Evolutionary conservation across 1,284 basidiomycete genomes (phyloP).

Genomic region (Leccinum variabile): DNA sequence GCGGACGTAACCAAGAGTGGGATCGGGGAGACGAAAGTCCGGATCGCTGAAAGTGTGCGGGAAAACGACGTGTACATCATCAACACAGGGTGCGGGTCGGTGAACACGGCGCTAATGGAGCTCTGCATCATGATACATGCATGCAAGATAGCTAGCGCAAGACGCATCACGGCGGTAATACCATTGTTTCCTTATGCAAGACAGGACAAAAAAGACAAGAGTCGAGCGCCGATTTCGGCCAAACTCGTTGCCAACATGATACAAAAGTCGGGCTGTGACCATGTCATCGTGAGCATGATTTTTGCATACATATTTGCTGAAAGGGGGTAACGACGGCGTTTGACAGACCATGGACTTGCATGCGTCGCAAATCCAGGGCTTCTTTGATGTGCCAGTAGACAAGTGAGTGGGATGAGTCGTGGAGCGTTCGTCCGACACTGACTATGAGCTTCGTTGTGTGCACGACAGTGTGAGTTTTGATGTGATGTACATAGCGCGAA

Average conservation of each 20-base stretch:
- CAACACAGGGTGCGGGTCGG: conserved; percentile 87
- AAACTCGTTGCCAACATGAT: conserved; percentile 99
- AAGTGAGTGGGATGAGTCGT: conserved; percentile 67
- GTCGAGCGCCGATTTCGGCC: conserved; percentile 96
- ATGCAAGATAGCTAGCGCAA: conserved; percentile 96
- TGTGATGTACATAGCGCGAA: conserved; percentile 15
- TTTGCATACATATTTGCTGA: background rate
- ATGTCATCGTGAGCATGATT: conserved; percentile 83
- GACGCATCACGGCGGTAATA: conserved; percentile 94
- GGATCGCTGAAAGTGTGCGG: conserved; percentile 92
- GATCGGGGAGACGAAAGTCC: conserved; percentile 90
- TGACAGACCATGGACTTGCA: conserved; percentile 95
- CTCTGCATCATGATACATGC: conserved; percentile 99
- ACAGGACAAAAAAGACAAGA: conserved; percentile 99
- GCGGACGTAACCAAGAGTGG: conserved; percentile 87
- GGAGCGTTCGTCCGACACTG: conserved; percentile 21
- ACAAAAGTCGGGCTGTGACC: conserved; percentile 95
- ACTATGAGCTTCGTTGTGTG: conserved; percentile 12
- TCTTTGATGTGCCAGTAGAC: conserved; percentile 99
- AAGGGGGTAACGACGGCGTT: conserved; percentile 9
- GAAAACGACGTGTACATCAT: conserved; percentile 99
- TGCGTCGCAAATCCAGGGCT: conserved; percentile 98
- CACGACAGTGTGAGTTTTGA: conserved; percentile 48
- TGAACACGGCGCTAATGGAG: conserved; percentile 93
- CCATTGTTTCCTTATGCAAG: conserved; percentile 94